These are phyloP conservation scores for Zychaea mexicana DNA, from an alignment of 371 early-diverging fungal genomes.

Conservation along the genomic window DNA sequence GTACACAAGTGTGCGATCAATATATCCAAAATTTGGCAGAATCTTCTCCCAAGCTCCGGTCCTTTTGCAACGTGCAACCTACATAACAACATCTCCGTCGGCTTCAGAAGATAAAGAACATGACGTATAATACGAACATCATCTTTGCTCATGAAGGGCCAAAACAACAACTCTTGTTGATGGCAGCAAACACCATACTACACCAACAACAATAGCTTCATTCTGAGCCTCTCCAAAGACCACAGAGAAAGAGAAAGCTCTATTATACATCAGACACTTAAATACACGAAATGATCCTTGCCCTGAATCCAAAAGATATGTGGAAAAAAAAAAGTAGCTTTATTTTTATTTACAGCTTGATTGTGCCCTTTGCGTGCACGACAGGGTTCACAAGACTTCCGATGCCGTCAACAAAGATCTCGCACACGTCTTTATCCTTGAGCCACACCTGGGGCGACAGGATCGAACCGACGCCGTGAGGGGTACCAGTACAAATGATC, in stretches of 20 bases:
- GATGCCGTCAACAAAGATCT: slow-evolving; percentile 55
- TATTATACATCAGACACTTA: too few species aligned
- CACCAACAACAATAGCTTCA: too few species aligned
- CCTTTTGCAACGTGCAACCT: too few species aligned
- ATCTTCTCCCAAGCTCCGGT: too few species aligned
- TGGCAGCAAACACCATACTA: too few species aligned
- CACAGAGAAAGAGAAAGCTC: too few species aligned
- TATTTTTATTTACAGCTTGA: slow-evolving; percentile 7
- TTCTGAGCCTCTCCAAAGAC: too few species aligned
- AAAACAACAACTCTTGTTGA: background rate
- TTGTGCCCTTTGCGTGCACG: slow-evolving; percentile 13
- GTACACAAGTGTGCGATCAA: too few species aligned
- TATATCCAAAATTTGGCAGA: too few species aligned
- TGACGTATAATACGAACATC: background rate
- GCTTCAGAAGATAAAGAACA: background rate
- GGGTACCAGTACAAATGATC: slow-evolving; percentile 65
- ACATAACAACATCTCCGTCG: background rate
- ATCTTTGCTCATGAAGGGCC: background rate
- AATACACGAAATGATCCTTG: too few species aligned
- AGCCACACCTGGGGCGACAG: slow-evolving; percentile 54
- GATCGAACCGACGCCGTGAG: slow-evolving; percentile 58
- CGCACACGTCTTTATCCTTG: slow-evolving; percentile 55
- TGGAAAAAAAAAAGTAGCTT: too few species aligned
- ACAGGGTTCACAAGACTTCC: slow-evolving; percentile 56
- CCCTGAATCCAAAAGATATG: background rate